phyloP scores from a whole-genome alignment of 495 filamentous ascomycete species.

The Penicillium paradoxum region DNA sequence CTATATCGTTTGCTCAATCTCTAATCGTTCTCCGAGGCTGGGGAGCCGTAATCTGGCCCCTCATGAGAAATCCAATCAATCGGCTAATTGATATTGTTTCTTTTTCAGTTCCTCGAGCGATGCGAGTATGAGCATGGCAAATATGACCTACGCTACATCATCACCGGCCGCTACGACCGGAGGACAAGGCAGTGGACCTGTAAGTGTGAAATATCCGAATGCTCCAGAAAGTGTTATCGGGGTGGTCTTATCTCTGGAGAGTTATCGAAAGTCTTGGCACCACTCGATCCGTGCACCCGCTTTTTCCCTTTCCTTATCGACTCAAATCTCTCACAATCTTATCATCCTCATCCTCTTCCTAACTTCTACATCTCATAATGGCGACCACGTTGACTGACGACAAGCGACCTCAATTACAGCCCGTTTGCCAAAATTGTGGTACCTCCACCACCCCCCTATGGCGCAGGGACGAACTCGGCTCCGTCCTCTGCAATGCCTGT shows the following conservation, averaged over 20 bases:
- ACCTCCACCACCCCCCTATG: slow-evolving; percentile 95
- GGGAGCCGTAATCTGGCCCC: slow-evolving; percentile 4
- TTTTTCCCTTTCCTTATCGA: slow-evolving; percentile 39
- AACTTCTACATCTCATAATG: slow-evolving; percentile 40
- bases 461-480: slow-evolving; percentile 92
- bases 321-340: slow-evolving; percentile 51
- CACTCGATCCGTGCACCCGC: slow-evolving; percentile 31
- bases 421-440: slow-evolving; percentile 93
- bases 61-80: slow-evolving; percentile 12
- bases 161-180: slow-evolving; percentile 65
- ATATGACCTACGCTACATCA: slow-evolving; percentile 57
- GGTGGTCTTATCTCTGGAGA: slow-evolving; percentile 10
- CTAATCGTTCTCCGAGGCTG: background rate
- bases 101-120: slow-evolving; percentile 45
- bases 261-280: slow-evolving; percentile 30
- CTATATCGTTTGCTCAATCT: slow-evolving; percentile 2
- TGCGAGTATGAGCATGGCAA: slow-evolving; percentile 49
- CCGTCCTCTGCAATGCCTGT: slow-evolving; percentile 99
- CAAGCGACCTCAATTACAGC: slow-evolving; percentile 65
- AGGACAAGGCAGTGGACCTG: slow-evolving; percentile 60
- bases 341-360: slow-evolving; percentile 33
- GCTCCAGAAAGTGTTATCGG: slow-evolving; percentile 5
- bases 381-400: slow-evolving; percentile 54
- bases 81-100: slow-evolving; percentile 32
- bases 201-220: slow-evolving; percentile 41